Evolutionary conservation across 495 filamentous ascomycete genomes (phyloP).

Genomic region (Annulohypoxylon moriforme): DNA sequence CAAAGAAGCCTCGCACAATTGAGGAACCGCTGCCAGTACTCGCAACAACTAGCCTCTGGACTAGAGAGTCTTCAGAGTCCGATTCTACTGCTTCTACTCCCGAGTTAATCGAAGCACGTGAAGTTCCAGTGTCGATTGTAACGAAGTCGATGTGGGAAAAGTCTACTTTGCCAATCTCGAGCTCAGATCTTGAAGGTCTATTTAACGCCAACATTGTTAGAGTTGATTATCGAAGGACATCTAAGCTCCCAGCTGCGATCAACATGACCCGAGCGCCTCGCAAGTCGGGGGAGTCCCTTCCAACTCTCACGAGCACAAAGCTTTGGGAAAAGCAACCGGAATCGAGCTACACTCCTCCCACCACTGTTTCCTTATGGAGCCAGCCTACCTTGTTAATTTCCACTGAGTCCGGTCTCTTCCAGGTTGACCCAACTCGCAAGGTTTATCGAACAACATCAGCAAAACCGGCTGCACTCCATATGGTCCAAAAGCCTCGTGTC

Average conservation of each 20-base stretch:
- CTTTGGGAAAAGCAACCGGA: constrained; percentile 48
- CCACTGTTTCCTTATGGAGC: constrained; percentile 28
- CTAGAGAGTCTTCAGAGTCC: neutral
- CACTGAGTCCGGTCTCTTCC: constrained; percentile 37
- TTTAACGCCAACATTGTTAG: constrained; percentile 31
- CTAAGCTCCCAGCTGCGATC: constrained; percentile 40
- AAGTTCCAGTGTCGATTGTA: neutral
- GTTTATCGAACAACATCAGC: constrained; percentile 44
- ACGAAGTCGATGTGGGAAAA: constrained; percentile 40
- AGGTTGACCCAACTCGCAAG: constrained; percentile 31
- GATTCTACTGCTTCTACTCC: neutral
- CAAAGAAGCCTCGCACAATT: constrained; percentile 26
- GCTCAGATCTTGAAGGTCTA: constrained; percentile 27
- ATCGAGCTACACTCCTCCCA: neutral
- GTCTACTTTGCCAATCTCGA: neutral
- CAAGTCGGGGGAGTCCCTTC: constrained; percentile 38
- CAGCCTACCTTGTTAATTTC: neutral
- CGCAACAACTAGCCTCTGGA: constrained; percentile 29
- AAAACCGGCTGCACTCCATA: constrained; percentile 45
- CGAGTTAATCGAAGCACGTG: neutral
- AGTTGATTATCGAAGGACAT: constrained; percentile 39
- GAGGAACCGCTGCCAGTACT: constrained; percentile 28
- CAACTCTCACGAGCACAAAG: constrained; percentile 41
- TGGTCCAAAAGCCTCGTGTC: constrained; percentile 40
- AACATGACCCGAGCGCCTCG: constrained; percentile 39